Evolutionary conservation across 768 basidiomycete species (phyloP), one percentile per base, ranked within the genome.

Genomic region (Tulasnella sp.): DNA sequence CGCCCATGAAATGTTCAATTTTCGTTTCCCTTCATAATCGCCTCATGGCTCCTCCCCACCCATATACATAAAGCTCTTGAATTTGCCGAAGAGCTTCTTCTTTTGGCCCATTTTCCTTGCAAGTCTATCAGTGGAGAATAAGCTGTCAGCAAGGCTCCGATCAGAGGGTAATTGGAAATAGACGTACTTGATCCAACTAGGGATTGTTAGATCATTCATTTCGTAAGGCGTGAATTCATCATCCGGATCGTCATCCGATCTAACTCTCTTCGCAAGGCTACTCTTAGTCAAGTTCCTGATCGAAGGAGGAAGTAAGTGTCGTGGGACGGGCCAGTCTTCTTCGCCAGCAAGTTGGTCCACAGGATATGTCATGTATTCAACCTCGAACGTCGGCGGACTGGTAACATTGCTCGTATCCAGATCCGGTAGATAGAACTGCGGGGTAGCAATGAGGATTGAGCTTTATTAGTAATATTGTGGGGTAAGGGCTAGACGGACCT

Each of bases 281-380:
- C n/a, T 63, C 50, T 52, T 42, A 37, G 45, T 57, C 43, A 45
- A 12, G 37, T 65, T 60, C 46, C 67, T 67, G 60, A 82, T 64
- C 47, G 66, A 63, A 44, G 63, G 61, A 3, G 81, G 81, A 57
- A 83, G 67, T 34, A 74, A 72, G 56, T 64, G 64, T 56, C 70
- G 59, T 35, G 81, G 82, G 20, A 83, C 69, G 25, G 76, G 78
- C 56, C 74, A 74, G 41, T 63, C 58, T 46, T 59, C 54, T 10
- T 57, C 57, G 25, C 69, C 66, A 58, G 74, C 66, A 48, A 81
- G 67, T 39, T 59, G 59, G 13, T 64, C 61, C 25, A 70, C 58
- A 24, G 64, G 63, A 61, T 76, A 81, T 48, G 86, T 90, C 65
- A 81, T 59, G 62, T 91, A 89, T 64, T 90, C 87, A 57, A 92